These are phyloP conservation scores for Hondaea fermentalgiana DNA, from an alignment of 108 stramenopile genomes.

Conservation along the genomic window DNA sequence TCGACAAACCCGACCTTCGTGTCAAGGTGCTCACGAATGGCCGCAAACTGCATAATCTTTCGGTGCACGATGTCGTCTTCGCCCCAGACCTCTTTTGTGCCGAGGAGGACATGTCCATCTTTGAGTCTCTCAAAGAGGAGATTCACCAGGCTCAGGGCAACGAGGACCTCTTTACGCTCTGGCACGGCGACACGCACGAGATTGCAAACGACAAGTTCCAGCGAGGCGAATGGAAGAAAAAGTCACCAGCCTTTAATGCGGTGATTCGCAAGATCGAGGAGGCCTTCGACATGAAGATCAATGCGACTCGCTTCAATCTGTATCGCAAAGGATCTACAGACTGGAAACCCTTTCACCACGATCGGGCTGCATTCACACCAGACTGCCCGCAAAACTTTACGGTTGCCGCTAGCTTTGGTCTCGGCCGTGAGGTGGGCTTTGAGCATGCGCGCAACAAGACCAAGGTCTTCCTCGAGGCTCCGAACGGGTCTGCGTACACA, in stretches of 20 bases:
- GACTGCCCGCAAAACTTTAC: background rate
- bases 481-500: background rate
- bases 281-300: background rate
- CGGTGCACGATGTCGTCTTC: background rate
- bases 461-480: background rate
- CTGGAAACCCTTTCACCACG: background rate
- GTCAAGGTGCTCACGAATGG: background rate
- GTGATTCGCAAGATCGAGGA: background rate
- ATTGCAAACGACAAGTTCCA: background rate
- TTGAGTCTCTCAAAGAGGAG: background rate
- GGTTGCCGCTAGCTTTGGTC: background rate
- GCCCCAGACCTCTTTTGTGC: background rate
- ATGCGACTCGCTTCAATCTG: background rate
- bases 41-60: background rate
- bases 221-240: background rate
- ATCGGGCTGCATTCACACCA: background rate
- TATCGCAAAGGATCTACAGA: background rate
- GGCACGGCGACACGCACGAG: background rate
- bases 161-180: background rate
- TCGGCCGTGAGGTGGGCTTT: background rate
- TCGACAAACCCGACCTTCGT: background rate
- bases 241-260: background rate
- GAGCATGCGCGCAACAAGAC: background rate
- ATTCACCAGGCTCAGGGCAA: background rate
- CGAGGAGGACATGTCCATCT: background rate